Evolutionary conservation across 139 green algal genomes (phyloP), one percentile per base, ranked within the genome.

Genomic region (Chlorella vulgaris): DNA sequence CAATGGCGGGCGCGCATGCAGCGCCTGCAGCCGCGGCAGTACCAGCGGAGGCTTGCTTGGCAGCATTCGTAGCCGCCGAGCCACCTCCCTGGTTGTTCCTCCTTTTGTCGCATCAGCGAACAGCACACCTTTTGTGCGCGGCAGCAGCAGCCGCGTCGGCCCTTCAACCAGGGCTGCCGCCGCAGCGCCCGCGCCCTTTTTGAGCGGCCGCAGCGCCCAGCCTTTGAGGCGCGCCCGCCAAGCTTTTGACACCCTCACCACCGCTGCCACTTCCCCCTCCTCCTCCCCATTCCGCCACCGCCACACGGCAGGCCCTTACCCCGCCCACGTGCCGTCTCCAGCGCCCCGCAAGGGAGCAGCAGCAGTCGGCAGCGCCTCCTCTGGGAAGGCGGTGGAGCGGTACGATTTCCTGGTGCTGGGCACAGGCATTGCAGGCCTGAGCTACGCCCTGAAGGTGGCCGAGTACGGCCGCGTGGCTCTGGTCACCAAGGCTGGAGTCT

Each of bases 371-470:
- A 36, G 53, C 24, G 24, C 58, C 15, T 13, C 60, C 40, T 6
- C 36, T 38, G 15, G 18, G 0, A 18, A 39, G 2, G 47, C 70
- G 5, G 76, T 82, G 19, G 60, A 74, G 31, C 35, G 31, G 10
- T 87, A 90, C 69, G 96, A 99, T 68, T 98, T 97, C 78, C 66
- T 98, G 8, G 97, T 99, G 22, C 89, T 99, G 26, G 97, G 97
- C 51, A 94, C 81, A 63, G 97, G 97, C 77, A 97, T 99, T 50
- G 97, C 97, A 13, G 97, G 97, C 22, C 89, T 99, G 10, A 93
- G 90, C 3, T 99, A 98, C 81, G 97, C 97, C 1, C 88, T 99
- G 21, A 96, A 97, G 68, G 93, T 97, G 18, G 96, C 97, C 0
- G 84, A 96, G 83, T 90, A 97, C 79, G 97, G 96, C 67, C 90